Conservation (phyloP, 805 yeast species). For the Kuraishia borneana region DNA sequence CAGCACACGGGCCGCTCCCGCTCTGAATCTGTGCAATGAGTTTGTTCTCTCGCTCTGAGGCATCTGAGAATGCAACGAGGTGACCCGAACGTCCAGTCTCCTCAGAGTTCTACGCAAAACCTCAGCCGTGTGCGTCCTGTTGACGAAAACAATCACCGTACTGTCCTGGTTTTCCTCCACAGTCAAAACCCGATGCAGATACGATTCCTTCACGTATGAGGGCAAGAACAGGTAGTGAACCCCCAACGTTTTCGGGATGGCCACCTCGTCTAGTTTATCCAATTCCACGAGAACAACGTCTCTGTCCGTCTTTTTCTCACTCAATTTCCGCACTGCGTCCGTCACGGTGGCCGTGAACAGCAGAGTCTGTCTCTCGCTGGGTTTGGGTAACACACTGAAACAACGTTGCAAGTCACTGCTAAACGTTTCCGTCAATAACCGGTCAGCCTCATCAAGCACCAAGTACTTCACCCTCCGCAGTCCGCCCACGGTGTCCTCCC, state of each 20-base stretch:
- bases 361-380: constrained; percentile 73
- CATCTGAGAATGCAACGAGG: constrained; percentile 91
- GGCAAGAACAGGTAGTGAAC: constrained; percentile 71
- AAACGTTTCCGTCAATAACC: constrained; percentile 75
- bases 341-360: constrained; percentile 95
- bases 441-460: constrained; percentile 94
- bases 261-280: constrained; percentile 60
- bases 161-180: constrained; percentile 50
- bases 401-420: constrained; percentile 69
- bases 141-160: constrained; percentile 82
- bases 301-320: constrained; percentile 47
- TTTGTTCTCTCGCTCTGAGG: constrained; percentile 87
- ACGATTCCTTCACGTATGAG: constrained; percentile 82
- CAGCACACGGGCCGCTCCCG: constrained; percentile 85
- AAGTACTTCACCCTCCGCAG: constrained; percentile 67
- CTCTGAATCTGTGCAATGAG: constrained; percentile 85
- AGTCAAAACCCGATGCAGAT: constrained; percentile 57
- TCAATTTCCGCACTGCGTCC: constrained; percentile 75
- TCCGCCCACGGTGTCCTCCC: constrained; percentile 79
- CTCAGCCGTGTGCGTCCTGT: constrained; percentile 86
- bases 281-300: constrained; percentile 65
- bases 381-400: constrained; percentile 57
- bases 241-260: constrained; percentile 64
- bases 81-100: constrained; percentile 64
- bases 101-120: constrained; percentile 67